Evolutionary conservation across 345 rosid genomes (phyloP).

Genomic region (Brassica carinata): DNA sequence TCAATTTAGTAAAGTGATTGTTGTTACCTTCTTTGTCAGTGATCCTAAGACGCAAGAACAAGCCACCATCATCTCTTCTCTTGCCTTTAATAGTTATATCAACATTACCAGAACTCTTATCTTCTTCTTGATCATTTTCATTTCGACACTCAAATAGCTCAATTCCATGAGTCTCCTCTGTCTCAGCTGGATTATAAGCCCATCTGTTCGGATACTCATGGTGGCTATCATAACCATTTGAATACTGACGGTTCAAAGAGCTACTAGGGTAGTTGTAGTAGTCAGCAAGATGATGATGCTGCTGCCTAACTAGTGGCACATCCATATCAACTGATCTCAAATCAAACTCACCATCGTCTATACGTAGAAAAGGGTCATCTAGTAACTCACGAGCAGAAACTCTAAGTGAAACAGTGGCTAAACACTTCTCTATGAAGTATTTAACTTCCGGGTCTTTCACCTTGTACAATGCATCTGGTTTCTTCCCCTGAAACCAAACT

Average conservation of each 20-base stretch:
- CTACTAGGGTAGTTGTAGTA: constrained; percentile 38
- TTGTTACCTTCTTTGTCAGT: constrained; percentile 85
- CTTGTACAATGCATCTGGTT: constrained; percentile 90
- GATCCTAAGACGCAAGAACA: constrained; percentile 82
- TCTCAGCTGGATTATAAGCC: constrained; percentile 63
- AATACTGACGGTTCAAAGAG: constrained; percentile 46
- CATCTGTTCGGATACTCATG: constrained; percentile 47
- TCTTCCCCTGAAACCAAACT: constrained; percentile 71
- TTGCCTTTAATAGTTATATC: constrained; percentile 91
- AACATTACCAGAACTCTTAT: constrained; percentile 62
- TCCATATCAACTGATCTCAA: constrained; percentile 53
- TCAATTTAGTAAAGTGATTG: neutral
- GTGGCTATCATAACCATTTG: constrained; percentile 42
- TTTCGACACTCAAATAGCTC: constrained; percentile 67
- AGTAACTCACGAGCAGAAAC: constrained; percentile 92
- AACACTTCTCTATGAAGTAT: constrained; percentile 85
- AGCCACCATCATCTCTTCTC: constrained; percentile 64
- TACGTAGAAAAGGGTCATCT: constrained; percentile 81
- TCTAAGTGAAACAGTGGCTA: constrained; percentile 84
- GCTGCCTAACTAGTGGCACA: constrained; percentile 54
- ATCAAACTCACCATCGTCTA: constrained; percentile 62
- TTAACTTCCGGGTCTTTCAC: constrained; percentile 91
- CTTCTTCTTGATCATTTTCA: constrained; percentile 51
- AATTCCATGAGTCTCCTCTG: constrained; percentile 66
- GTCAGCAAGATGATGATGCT: constrained; percentile 42